These are phyloP conservation scores for Senna tora DNA, from an alignment of 306 rosid genomes.

Conservation along the genomic window DNA sequence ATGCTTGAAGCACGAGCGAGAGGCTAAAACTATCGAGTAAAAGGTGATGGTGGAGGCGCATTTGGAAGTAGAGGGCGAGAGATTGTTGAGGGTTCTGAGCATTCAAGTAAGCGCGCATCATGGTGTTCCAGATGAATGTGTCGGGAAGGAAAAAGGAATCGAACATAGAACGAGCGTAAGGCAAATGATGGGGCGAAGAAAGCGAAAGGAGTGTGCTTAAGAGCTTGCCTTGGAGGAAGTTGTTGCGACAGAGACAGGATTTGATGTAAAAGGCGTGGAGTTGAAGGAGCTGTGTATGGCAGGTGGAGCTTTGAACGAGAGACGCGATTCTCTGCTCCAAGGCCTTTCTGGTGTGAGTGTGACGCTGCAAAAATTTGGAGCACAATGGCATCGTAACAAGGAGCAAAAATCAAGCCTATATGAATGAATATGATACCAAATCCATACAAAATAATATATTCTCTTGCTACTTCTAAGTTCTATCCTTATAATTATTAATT, in stretches of 20 bases:
- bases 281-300: conserved; percentile 25
- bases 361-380: conserved; percentile 3
- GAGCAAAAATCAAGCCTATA: neutral
- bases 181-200: conserved; percentile 13
- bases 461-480: too few species aligned
- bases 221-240: conserved; percentile 31
- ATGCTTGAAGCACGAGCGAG: conserved; percentile 24
- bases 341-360: conserved; percentile 15
- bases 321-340: conserved; percentile 2
- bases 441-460: too few species aligned
- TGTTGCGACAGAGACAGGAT: conserved; percentile 5
- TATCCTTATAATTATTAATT: too few species aligned
- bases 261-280: conserved; percentile 39
- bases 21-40: conserved; percentile 27
- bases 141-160: conserved; percentile 19
- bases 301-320: conserved; percentile 21
- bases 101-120: conserved; percentile 37
- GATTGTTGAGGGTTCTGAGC: conserved; percentile 26
- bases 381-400: neutral
- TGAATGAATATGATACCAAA: too few species aligned
- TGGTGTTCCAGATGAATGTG: conserved; percentile 37
- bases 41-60: neutral
- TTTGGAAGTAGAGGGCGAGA: conserved; percentile 32
- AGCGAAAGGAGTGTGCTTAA: conserved; percentile 14
- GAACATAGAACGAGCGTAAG: conserved; percentile 32